Evolutionary conservation across 768 basidiomycete genomes (phyloP).

Genomic region (Termitomyces sp.): DNA sequence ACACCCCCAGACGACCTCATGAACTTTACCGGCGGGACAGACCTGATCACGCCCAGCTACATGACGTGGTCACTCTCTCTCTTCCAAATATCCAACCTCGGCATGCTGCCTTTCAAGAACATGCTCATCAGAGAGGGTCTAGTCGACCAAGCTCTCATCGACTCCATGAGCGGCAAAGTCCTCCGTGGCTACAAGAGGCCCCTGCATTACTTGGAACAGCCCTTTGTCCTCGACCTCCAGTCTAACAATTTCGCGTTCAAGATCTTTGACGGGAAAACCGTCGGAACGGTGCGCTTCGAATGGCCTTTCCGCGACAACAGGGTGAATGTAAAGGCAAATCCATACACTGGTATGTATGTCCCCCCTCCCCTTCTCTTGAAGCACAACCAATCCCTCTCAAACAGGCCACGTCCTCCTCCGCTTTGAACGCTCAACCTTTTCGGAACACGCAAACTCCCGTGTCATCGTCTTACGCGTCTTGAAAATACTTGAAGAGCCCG

Average conservation of each 20-base stretch:
- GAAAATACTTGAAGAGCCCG: background rate
- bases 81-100: background rate
- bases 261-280: background rate
- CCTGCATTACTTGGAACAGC: conserved; percentile 3
- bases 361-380: background rate
- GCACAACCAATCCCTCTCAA: background rate
- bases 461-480: conserved; percentile 2
- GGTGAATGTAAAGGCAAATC: background rate
- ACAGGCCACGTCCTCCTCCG: conserved; percentile 1
- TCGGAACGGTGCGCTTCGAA: background rate
- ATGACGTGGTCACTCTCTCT: background rate
- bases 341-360: conserved; percentile 2
- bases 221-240: background rate
- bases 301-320: background rate
- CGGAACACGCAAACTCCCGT: background rate
- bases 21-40: background rate
- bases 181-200: background rate
- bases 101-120: background rate
- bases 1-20: background rate
- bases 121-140: background rate
- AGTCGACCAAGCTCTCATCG: background rate
- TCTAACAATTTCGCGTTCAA: no score
- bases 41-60: background rate
- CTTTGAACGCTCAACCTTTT: conserved; percentile 3
- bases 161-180: background rate